Conservation (phyloP, 2,329 filamentous ascomycete species). For the Dryadomyces sulphureus region DNA sequence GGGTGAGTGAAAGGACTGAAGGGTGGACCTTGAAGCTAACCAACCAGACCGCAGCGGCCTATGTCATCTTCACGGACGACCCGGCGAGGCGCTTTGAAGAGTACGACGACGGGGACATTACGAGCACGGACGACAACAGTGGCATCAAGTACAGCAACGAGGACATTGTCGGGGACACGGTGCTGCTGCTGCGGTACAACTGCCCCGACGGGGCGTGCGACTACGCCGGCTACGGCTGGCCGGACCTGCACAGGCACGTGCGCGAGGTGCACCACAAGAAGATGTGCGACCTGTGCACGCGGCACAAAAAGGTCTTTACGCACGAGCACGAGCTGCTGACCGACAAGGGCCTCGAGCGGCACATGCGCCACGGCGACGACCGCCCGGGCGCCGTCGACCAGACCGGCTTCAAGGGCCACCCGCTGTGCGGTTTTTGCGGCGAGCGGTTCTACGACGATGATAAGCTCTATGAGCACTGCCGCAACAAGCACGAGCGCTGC, state of each 20-base stretch:
- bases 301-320: constrained; percentile 96
- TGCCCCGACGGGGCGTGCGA: constrained; percentile 73
- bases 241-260: constrained; percentile 57
- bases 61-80: constrained; percentile 87
- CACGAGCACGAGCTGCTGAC: constrained; percentile 94
- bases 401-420: constrained; percentile 91
- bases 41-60: constrained; percentile 48
- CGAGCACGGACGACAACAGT: constrained; percentile 66
- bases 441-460: constrained; percentile 92
- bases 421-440: constrained; percentile 83
- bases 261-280: constrained; percentile 68
- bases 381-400: constrained; percentile 79
- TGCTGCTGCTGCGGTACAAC: constrained; percentile 81
- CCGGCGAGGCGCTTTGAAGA: constrained; percentile 70
- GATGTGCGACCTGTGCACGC: constrained; percentile 80
- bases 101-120: constrained; percentile 60
- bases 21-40: not conserved
- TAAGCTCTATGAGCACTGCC: constrained; percentile 84
- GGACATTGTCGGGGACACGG: constrained; percentile 82
- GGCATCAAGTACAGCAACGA: constrained; percentile 83
- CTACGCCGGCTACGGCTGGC: constrained; percentile 59
- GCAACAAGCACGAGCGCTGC: constrained; percentile 87
- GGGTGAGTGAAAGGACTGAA: constrained; percentile 38
- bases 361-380: constrained; percentile 85
- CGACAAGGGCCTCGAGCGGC: constrained; percentile 62